Evolutionary conservation across 78 protist genomes (phyloP), one percentile per base, ranked within the genome.

Genomic region (Acrasis kona): DNA sequence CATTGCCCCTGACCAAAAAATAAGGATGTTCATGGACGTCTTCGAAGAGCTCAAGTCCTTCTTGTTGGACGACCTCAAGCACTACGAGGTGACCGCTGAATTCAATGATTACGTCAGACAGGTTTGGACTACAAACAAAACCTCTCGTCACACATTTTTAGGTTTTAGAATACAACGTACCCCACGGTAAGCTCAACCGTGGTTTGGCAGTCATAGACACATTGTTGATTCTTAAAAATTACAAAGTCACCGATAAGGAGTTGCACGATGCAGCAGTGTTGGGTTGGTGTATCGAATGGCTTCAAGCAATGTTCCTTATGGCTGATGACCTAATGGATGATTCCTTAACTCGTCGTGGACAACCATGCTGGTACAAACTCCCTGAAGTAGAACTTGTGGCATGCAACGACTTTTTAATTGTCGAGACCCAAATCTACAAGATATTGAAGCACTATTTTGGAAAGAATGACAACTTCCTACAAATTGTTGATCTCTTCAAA

Each of bases 241-340:
- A 77, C 72, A 41, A 38, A 32, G 41, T 76, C 36, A 31, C 84
- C 8, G 70, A 77, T 41, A 38, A 32, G 30, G 87, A 83, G 75
- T 27, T 32, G 1, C 41, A 77, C 75, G 9, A 85, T 70, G 85
- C 84, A 30, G 66, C 71, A 19, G 84, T 87, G 8, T 76, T 94
- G 50, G 97, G 97, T 12, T 94, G 98, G 98, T 78, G 90, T 69
- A 79, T 92, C 39, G 95, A 92, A 77, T 90, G 83, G 91, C 78
- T 93, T 1, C 99, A 96, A 70, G 96, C 97, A 2, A 87, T 85
- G 85, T 90, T 95, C 70, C 85, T 96, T 34, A 96, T 97, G 8
- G 83, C 96, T 10, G 99, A 98, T 41, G 99, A 98, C 72, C 76
- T 96, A 65, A 96, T 96, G 98, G 99, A 98, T 71, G 76, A 70